Conservation (phyloP, 441 rosid species). For the Viola pubescens region DNA sequence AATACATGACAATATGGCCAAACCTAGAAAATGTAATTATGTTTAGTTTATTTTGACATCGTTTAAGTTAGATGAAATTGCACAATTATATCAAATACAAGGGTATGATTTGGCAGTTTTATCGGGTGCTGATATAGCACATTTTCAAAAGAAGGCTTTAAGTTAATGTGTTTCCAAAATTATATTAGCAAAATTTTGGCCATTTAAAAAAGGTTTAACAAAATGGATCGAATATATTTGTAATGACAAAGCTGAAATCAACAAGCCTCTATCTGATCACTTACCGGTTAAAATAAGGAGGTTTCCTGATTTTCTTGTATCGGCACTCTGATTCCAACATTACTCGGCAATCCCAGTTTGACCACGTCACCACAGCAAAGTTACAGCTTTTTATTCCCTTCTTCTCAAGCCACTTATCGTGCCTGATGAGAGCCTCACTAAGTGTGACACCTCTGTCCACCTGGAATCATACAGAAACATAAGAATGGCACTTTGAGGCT, state of each 20-base stretch:
- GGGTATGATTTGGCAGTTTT: too few relatives aligned
- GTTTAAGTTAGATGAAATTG: too few relatives aligned
- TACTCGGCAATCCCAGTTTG: constrained; percentile 67
- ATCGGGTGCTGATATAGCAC: too few relatives aligned
- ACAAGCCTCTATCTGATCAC: background rate
- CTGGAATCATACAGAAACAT: constrained; percentile 25
- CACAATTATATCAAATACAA: too few relatives aligned
- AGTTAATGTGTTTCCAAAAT: too few relatives aligned
- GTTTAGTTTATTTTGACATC: too few relatives aligned
- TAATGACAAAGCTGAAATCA: background rate
- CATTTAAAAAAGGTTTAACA: background rate
- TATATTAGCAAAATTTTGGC: too few relatives aligned
- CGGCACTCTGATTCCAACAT: constrained; percentile 80
- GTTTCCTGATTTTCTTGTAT: constrained; percentile 57
- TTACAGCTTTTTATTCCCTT: constrained; percentile 55
- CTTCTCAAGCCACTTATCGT: constrained; percentile 70
- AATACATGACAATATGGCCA: too few relatives aligned
- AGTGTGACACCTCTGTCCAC: constrained; percentile 58
- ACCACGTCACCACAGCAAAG: constrained; percentile 72
- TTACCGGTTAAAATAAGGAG: constrained; percentile 61
- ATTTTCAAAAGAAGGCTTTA: too few relatives aligned
- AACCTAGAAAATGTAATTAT: too few relatives aligned
- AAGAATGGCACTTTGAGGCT: background rate
- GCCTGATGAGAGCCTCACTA: constrained; percentile 53
- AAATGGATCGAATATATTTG: background rate